These are phyloP conservation scores for Acanthochlamys bracteata DNA, from an alignment of 106 monocot genomes.

Conservation along the genomic window DNA sequence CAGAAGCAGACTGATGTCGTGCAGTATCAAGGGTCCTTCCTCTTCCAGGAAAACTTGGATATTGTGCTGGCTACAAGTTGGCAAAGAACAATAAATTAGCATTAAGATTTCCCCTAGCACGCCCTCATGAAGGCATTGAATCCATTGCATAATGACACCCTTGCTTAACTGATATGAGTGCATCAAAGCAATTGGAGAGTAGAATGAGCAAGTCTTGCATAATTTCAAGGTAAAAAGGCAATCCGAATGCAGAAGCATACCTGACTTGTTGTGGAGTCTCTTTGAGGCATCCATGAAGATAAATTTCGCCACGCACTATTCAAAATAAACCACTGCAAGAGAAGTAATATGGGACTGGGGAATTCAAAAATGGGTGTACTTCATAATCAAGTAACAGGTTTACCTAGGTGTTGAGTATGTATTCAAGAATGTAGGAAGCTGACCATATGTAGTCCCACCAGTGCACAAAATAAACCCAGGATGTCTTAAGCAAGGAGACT, in stretches of 20 bases:
- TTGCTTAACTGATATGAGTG: too few relatives aligned
- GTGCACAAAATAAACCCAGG: constrained; percentile 88
- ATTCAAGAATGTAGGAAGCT: constrained; percentile 67
- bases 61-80: constrained; percentile 46
- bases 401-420: constrained; percentile 51
- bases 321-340: constrained; percentile 36
- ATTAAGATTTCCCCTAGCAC: too few relatives aligned
- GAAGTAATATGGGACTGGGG: neutral
- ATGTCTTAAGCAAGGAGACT: constrained; percentile 81
- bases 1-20: constrained; percentile 32
- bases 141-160: too few relatives aligned
- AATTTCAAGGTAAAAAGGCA: neutral
- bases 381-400: neutral
- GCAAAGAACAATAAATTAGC: neutral
- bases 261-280: constrained; percentile 43
- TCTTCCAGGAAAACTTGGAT: constrained; percentile 85
- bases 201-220: neutral
- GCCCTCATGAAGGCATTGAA: too few relatives aligned
- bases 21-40: constrained; percentile 62
- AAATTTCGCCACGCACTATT: constrained; percentile 65
- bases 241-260: constrained; percentile 15
- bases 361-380: neutral
- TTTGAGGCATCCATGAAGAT: constrained; percentile 83
- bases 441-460: constrained; percentile 83
- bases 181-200: neutral